These are phyloP conservation scores for Periconia macrospinosa DNA, from an alignment of 2,329 filamentous ascomycete genomes.

Conservation along the genomic window DNA sequence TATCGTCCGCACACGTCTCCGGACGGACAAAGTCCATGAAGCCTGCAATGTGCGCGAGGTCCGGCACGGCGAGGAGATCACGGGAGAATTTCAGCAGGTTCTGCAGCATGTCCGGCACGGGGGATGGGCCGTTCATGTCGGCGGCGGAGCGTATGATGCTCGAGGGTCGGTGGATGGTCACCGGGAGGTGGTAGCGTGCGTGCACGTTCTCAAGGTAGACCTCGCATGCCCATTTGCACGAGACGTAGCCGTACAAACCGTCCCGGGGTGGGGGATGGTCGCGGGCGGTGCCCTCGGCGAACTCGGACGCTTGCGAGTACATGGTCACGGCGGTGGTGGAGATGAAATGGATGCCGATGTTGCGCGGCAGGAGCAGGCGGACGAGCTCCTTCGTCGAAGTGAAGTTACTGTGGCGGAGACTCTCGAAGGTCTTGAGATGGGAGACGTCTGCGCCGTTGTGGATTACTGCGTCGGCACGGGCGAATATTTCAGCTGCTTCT, in stretches of 20 bases:
- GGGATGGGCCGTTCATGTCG: no score
- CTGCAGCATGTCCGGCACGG: no score
- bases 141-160: no score
- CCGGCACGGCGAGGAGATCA: no score
- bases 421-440: conserved; percentile 5
- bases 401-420: conserved; percentile 6
- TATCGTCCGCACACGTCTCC: no score
- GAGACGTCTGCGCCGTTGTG: conserved; percentile 10
- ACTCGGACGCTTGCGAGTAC: background rate
- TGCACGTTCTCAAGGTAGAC: conserved; percentile 2
- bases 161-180: background rate
- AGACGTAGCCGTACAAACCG: conserved; percentile 4
- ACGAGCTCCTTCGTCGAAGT: conserved; percentile 5
- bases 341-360: conserved; percentile 11
- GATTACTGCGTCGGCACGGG: conserved; percentile 10
- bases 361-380: background rate
- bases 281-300: conserved; percentile 3
- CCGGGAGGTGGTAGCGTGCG: background rate
- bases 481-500: background rate
- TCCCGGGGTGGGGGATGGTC: background rate
- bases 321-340: conserved; percentile 5
- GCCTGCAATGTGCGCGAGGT: no score
- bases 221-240: conserved; percentile 6
- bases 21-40: no score
- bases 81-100: no score